Evolutionary conservation across 2,329 filamentous ascomycete genomes (phyloP).

Genomic region (Xylaria sp.): DNA sequence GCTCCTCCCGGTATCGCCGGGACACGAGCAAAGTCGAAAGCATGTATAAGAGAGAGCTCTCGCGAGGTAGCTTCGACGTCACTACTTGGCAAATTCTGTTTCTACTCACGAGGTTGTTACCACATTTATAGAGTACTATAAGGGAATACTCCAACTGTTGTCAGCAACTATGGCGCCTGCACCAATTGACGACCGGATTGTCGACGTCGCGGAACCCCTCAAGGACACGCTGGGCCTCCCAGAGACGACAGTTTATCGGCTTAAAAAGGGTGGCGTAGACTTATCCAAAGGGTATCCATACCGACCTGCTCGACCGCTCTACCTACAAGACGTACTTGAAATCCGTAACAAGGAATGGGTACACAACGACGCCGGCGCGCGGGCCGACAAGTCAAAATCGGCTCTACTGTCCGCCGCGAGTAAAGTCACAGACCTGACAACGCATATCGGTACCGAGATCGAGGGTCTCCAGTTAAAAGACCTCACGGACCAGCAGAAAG

Average conservation of each 20-base stretch:
- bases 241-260: conserved; percentile 62
- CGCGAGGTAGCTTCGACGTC: conserved; percentile 7
- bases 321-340: conserved; percentile 74
- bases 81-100: background rate
- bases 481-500: conserved; percentile 65
- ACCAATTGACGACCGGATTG: conserved; percentile 70
- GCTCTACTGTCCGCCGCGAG: conserved; percentile 68
- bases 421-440: conserved; percentile 70
- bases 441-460: conserved; percentile 72
- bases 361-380: conserved; percentile 68
- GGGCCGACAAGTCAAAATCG: conserved; percentile 73
- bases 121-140: background rate
- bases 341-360: conserved; percentile 67
- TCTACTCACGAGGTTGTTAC: background rate
- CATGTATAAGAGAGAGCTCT: conserved; percentile 22
- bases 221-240: conserved; percentile 74
- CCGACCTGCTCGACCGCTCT: conserved; percentile 72
- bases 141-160: background rate
- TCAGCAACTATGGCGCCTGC: conserved; percentile 59
- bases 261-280: conserved; percentile 76
- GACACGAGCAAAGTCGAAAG: background rate
- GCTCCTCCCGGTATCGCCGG: conserved; percentile 25
- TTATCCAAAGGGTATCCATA: conserved; percentile 77
- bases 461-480: conserved; percentile 71
- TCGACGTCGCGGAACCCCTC: conserved; percentile 68